phyloP scores from a whole-genome alignment of 108 stramenopile species.

The Conticribra weissflogii region DNA sequence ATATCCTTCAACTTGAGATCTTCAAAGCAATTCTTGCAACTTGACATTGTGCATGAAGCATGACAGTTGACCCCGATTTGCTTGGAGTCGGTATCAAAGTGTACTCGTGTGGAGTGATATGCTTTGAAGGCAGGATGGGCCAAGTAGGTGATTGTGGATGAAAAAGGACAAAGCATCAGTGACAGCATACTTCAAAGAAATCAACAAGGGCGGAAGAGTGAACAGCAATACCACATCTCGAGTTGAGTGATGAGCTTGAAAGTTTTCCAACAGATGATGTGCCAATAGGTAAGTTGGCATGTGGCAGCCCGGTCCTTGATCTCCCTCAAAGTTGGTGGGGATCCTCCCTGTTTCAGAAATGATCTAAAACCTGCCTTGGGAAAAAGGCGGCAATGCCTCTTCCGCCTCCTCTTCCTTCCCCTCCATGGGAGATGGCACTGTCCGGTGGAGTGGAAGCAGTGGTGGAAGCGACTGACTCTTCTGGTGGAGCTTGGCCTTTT shows the following conservation, averaged over 20 bases:
- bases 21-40: background rate
- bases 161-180: too few species aligned
- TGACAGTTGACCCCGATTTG: conserved; percentile 30
- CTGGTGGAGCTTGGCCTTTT: too few species aligned
- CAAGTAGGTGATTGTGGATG: background rate
- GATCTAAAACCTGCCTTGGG: too few species aligned
- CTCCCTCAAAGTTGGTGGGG: background rate
- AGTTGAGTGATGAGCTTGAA: background rate
- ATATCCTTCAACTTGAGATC: background rate
- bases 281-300: background rate
- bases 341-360: too few species aligned
- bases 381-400: too few species aligned
- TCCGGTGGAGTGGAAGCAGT: too few species aligned
- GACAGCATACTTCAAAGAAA: too few species aligned
- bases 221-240: background rate
- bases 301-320: background rate
- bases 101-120: background rate
- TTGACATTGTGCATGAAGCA: conserved; percentile 22
- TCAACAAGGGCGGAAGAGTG: too few species aligned
- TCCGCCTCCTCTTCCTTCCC: too few species aligned
- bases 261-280: background rate
- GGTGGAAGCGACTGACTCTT: too few species aligned
- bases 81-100: conserved; percentile 26
- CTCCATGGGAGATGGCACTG: too few species aligned
- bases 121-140: background rate